phyloP scores from a whole-genome alignment of 768 basidiomycete species.

The Suillus cothurnatus region DNA sequence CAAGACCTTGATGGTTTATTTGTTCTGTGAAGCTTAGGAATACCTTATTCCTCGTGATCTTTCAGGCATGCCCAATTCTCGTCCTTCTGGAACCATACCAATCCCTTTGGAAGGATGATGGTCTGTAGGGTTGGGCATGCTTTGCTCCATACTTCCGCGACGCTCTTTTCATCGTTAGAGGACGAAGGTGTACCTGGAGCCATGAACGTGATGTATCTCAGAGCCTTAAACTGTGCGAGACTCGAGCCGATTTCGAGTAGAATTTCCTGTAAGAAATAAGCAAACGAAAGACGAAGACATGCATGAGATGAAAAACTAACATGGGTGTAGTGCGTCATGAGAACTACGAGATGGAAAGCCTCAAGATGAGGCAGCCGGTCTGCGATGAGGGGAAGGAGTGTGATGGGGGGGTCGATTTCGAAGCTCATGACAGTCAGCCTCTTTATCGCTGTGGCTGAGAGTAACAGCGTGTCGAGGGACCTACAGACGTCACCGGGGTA shows the following conservation, averaged over 20 bases:
- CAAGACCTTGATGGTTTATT: neutral
- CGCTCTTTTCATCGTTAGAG: slow-evolving; percentile 45
- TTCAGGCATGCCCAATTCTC: slow-evolving; percentile 27
- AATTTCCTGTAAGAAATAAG: slow-evolving; percentile 35
- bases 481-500: slow-evolving; percentile 41
- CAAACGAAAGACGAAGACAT: too few species aligned
- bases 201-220: slow-evolving; percentile 62
- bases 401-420: slow-evolving; percentile 46
- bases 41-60: slow-evolving; percentile 13
- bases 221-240: slow-evolving; percentile 45
- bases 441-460: slow-evolving; percentile 41
- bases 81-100: slow-evolving; percentile 54
- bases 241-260: slow-evolving; percentile 43
- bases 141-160: slow-evolving; percentile 57
- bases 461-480: slow-evolving; percentile 46
- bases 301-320: slow-evolving; percentile 35
- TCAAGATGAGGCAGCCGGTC: slow-evolving; percentile 51
- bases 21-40: neutral
- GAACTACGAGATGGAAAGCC: slow-evolving; percentile 61
- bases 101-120: slow-evolving; percentile 63
- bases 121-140: slow-evolving; percentile 64
- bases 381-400: slow-evolving; percentile 51
- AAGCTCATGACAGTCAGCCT: slow-evolving; percentile 63
- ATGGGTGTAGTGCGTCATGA: slow-evolving; percentile 49
- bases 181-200: slow-evolving; percentile 34